Evolutionary conservation across 129 eudicot species (phyloP).

Genomic region (Dittrichia graveolens): DNA sequence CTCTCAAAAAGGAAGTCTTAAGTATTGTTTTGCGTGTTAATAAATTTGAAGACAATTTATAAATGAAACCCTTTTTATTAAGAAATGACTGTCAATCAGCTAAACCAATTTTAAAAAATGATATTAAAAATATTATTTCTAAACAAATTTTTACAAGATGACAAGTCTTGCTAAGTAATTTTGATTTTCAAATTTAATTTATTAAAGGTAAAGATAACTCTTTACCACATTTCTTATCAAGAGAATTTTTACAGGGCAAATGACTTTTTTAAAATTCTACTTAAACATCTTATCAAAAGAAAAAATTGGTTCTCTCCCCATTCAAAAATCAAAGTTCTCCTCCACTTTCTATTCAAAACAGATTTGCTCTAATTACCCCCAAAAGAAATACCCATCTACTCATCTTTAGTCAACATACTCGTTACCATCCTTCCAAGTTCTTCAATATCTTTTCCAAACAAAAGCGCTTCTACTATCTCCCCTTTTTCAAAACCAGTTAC

Average conservation of each 20-base stretch:
- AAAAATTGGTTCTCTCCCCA: neutral
- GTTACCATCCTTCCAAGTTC: no score
- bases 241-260: no score
- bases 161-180: no score
- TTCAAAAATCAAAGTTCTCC: no score
- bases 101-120: neutral
- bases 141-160: no score
- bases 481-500: no score
- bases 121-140: conserved; percentile 9
- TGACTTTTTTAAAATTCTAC: neutral
- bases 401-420: no score
- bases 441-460: no score
- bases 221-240: conserved; percentile 17
- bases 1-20: conserved; percentile 12
- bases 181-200: conserved; percentile 21
- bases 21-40: conserved; percentile 7
- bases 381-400: no score
- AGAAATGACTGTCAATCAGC: neutral
- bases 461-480: no score
- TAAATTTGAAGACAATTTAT: conserved; percentile 26
- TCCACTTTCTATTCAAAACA: no score
- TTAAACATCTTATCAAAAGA: neutral
- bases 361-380: no score
- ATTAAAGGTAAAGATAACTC: conserved; percentile 21
- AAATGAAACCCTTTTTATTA: conserved; percentile 4